These are phyloP conservation scores for Crassisporium funariophilum DNA, from an alignment of 768 basidiomycete genomes.

Conservation along the genomic window DNA sequence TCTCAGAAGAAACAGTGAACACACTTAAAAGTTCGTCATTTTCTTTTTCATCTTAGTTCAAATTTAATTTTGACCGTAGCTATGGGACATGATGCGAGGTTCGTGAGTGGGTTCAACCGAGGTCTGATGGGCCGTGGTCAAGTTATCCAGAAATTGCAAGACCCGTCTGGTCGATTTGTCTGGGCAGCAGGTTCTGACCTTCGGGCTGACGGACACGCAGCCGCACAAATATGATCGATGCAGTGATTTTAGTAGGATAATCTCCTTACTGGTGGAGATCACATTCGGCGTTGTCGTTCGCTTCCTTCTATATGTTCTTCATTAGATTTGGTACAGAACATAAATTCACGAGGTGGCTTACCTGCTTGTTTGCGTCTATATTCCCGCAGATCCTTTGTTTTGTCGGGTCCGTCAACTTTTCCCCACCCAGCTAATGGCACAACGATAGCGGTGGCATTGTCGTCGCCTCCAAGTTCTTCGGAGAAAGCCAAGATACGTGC, in stretches of 20 bases:
- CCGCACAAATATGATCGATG: conserved; percentile 67
- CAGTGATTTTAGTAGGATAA: conserved; percentile 12
- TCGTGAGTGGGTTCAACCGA: conserved; percentile 60
- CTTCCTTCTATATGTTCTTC: conserved; percentile 48
- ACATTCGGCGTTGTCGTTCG: conserved; percentile 71
- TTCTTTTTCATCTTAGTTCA: background rate
- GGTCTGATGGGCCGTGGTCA: conserved; percentile 82
- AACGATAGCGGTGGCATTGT: conserved; percentile 91
- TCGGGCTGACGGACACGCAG: conserved; percentile 87
- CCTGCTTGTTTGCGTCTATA: conserved; percentile 73
- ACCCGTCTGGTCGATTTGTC: conserved; percentile 68
- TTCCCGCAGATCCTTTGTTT: conserved; percentile 79
- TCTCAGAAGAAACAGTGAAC: conserved; percentile 60
- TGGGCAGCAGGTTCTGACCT: conserved; percentile 97
- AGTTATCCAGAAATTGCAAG: conserved; percentile 79
- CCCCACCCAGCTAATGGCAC: conserved; percentile 95
- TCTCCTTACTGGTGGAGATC: conserved; percentile 19
- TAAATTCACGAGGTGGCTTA: conserved; percentile 26
- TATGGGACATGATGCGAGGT: conserved; percentile 87
- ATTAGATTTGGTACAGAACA: conserved; percentile 3
- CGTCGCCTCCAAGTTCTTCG: conserved; percentile 84
- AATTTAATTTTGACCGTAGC: conserved; percentile 40
- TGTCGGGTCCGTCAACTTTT: conserved; percentile 74
- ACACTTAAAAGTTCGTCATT: conserved; percentile 60
- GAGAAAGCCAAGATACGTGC: conserved; percentile 81